These are phyloP conservation scores for Sclerotinia sclerotiorum DNA, from an alignment of 2,329 filamentous ascomycete species.

Conservation along the genomic window DNA sequence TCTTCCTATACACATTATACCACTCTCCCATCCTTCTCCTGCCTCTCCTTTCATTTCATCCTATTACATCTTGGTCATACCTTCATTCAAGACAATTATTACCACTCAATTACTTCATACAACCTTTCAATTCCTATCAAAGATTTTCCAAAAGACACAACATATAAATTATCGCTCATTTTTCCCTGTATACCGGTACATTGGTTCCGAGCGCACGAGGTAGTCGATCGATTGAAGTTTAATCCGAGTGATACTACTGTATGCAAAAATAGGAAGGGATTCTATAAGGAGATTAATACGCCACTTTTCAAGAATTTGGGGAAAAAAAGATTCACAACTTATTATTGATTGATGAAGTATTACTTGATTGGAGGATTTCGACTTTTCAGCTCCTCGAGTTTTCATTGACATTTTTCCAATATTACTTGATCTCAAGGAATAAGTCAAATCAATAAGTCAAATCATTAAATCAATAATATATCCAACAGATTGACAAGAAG, in stretches of 20 bases:
- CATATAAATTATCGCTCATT: slow-evolving; percentile 15
- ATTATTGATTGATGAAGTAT: neutral
- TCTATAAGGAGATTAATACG: slow-evolving; percentile 19
- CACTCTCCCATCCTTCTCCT: neutral
- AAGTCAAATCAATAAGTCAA: too few relatives aligned
- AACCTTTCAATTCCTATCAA: neutral
- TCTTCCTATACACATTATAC: neutral
- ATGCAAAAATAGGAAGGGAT: neutral
- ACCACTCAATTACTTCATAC: slow-evolving; percentile 1
- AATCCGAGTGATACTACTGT: slow-evolving; percentile 2
- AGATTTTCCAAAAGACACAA: neutral
- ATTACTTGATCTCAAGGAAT: neutral
- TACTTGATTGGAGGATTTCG: neutral
- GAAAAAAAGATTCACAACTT: neutral
- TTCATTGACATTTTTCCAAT: neutral
- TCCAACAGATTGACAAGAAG: neutral
- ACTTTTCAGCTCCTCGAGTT: neutral
- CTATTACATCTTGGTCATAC: slow-evolving; percentile 5
- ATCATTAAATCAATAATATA: too few relatives aligned
- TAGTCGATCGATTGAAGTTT: slow-evolving; percentile 21
- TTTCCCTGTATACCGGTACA: slow-evolving; percentile 20
- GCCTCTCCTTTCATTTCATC: neutral
- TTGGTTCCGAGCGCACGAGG: slow-evolving; percentile 24
- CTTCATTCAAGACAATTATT: slow-evolving; percentile 11
- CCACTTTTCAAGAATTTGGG: neutral